Base-by-base conservation (phyloP, 2,329 filamentous ascomycete genomes). In the Scortechinia acanthostroma region DNA sequence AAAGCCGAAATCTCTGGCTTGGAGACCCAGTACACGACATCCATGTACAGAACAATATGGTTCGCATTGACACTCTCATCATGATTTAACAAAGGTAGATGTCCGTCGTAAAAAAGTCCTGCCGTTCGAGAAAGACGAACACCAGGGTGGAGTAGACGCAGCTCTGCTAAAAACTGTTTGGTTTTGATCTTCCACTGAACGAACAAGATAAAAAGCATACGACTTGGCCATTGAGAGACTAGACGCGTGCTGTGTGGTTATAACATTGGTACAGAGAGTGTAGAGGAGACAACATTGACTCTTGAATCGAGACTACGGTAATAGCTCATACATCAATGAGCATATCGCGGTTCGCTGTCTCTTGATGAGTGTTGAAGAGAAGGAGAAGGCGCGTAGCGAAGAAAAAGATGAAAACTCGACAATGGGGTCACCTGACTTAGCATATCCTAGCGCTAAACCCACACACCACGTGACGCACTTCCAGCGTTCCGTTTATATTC, bases 121-220 rank as follows among this genome's bases (percentile, higher is more conserved):
- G 57, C 57, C 53, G 59, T 58, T 58, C 62, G 54, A 66, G 53
- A 25, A 56, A 46, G 37, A 35, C 54, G 55, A 64, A 59, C 59
- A 63, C 60, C 61, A 68, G 65, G 65, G 65, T 68, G 65, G 65
- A 68, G 65, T 65, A 66, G 65, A 68, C 65, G 65, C 64, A 63
- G 65, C 57, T 55, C 65, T 68, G 65, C 65, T 68, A 68, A 65
- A 68, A 68, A 65, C 64, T 63, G 64, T 60, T 60, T 57, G 49
- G 61, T 60, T 65, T 68, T 63, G 61, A 58, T 68, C 61, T 68
- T 55, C 65, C 65, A 68, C 64, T 57, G 46, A 46, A 40, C 61
- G 62, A 64, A 61, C 58, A 54, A 58, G 56, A 54, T 60, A 62
- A 62, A 59, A 60, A 61, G 56, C 60, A 65, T 56, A 59, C 64